phyloP scores from a whole-genome alignment of 371 early-diverging fungal species.

The Actinomortierella ambigua region DNA sequence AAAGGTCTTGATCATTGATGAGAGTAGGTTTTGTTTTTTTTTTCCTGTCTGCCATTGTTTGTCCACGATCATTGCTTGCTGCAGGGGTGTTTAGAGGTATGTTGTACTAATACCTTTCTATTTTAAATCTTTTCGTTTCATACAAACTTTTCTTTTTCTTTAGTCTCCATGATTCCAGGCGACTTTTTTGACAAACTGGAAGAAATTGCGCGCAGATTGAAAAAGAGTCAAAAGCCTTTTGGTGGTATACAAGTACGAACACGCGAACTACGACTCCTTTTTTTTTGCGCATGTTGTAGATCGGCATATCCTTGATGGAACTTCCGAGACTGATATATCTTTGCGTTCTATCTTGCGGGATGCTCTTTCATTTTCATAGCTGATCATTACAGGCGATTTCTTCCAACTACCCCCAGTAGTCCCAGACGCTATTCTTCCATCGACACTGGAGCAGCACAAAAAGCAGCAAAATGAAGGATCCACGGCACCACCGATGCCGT shows the following conservation, averaged over 20 bases:
- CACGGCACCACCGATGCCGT: background rate
- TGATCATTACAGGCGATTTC: constrained; percentile 89
- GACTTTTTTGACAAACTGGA: constrained; percentile 84
- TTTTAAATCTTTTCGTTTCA: too few species aligned
- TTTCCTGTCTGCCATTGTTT: constrained; percentile 2
- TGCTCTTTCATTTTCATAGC: constrained; percentile 37
- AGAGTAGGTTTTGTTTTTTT: constrained; percentile 57
- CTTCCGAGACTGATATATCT: background rate
- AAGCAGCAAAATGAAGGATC: background rate
- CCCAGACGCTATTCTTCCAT: background rate
- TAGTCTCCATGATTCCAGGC: constrained; percentile 90
- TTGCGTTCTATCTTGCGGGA: background rate
- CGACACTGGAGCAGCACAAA: background rate
- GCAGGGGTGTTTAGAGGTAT: too few species aligned
- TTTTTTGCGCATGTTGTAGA: background rate
- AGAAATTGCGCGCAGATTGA: constrained; percentile 64
- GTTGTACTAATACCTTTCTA: too few species aligned
- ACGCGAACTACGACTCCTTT: background rate
- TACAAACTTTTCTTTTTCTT: background rate
- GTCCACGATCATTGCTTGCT: too few species aligned
- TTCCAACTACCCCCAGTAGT: constrained; percentile 91
- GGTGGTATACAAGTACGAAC: constrained; percentile 91
- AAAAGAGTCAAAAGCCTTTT: constrained; percentile 63
- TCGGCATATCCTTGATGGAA: background rate
- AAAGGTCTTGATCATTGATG: constrained; percentile 86